Evolutionary conservation across 176 grass and related monocot genomes (phyloP).

Genomic region (Aegilops umbellulata): DNA sequence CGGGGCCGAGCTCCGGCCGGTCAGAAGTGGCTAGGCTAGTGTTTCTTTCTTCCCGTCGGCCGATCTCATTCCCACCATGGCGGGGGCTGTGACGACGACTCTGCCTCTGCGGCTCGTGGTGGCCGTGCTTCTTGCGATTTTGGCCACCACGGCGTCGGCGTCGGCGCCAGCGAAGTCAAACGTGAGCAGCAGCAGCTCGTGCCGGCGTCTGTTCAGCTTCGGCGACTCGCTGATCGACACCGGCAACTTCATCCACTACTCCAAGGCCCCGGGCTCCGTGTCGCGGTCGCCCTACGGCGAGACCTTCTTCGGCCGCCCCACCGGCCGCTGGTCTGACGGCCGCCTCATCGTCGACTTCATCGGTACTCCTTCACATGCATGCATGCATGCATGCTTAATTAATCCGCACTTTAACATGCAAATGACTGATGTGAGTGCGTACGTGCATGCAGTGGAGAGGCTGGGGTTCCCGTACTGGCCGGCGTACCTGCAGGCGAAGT

Average conservation of each 20-base stretch:
- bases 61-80: background rate
- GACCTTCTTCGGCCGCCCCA: conserved; percentile 77
- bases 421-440: background rate
- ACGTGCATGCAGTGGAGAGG: conserved; percentile 49
- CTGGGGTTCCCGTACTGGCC: conserved; percentile 38
- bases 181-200: conserved; percentile 26
- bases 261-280: conserved; percentile 31
- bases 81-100: background rate
- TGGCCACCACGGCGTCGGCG: background rate
- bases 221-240: conserved; percentile 76
- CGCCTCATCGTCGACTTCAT: conserved; percentile 74
- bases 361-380: conserved; percentile 17
- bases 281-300: conserved; percentile 54
- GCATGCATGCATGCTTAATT: background rate
- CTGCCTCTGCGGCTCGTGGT: background rate
- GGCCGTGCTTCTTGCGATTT: background rate
- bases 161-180: background rate
- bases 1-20: background rate
- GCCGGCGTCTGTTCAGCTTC: conserved; percentile 57
- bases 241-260: conserved; percentile 65
- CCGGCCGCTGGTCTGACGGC: conserved; percentile 73
- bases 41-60: no score
- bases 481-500: conserved; percentile 53
- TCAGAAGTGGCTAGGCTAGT: no score
- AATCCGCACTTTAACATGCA: background rate